Evolutionary conservation across 2,329 filamentous ascomycete genomes (phyloP).

Genomic region (Exophiala oligosperma): DNA sequence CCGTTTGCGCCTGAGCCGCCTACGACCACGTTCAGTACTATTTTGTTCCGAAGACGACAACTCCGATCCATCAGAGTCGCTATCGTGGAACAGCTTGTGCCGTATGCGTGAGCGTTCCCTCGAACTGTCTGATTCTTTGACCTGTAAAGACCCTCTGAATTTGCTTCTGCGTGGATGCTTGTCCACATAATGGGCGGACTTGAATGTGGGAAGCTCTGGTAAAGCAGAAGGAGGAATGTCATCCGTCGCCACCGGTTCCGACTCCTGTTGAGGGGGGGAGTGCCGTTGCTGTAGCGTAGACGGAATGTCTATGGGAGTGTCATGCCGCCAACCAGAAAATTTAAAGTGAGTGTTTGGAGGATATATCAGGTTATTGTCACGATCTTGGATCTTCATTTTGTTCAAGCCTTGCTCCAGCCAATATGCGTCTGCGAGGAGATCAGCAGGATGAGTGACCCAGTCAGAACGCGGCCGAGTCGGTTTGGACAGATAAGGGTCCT

Average conservation of each 20-base stretch:
- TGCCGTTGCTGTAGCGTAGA: constrained; percentile 16
- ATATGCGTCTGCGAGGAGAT: constrained; percentile 84
- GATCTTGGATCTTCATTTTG: constrained; percentile 78
- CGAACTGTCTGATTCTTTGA: constrained; percentile 18
- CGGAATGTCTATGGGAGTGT: constrained; percentile 20
- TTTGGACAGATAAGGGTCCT: constrained; percentile 44
- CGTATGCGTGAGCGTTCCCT: constrained; percentile 17
- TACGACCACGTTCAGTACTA: constrained; percentile 20
- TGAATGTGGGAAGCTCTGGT: constrained; percentile 27
- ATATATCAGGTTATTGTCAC: constrained; percentile 71
- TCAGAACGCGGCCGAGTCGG: constrained; percentile 73
- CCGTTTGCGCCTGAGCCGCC: constrained; percentile 18
- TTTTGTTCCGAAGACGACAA: constrained; percentile 19
- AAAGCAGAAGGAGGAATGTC: constrained; percentile 26
- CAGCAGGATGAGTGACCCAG: constrained; percentile 80
- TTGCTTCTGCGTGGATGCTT: constrained; percentile 15
- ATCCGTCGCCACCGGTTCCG: constrained; percentile 1
- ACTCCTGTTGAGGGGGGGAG: constrained; percentile 12
- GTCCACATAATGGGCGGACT: constrained; percentile 22
- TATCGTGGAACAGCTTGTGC: constrained; percentile 22
- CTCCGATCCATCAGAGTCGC: constrained; percentile 17
- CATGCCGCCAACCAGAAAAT: constrained; percentile 32
- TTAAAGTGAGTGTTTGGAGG: constrained; percentile 29
- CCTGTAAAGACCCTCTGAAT: constrained; percentile 22
- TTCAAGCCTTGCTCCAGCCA: constrained; percentile 86